These are phyloP conservation scores for Lepiota venenata DNA, from an alignment of 768 basidiomycete genomes.

Conservation along the genomic window DNA sequence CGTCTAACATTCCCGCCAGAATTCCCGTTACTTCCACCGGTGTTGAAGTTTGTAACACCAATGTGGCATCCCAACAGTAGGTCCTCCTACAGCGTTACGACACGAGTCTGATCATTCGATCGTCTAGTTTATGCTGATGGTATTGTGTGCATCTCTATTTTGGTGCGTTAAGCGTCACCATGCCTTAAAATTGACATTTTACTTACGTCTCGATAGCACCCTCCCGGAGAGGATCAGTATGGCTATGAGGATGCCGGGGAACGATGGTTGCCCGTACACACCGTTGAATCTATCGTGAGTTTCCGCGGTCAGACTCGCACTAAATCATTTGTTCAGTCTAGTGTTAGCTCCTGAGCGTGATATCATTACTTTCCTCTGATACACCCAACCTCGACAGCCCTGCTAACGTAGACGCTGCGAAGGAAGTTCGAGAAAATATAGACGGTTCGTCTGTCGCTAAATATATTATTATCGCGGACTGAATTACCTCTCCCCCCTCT, in stretches of 20 bases:
- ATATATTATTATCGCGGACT: constrained; percentile 2
- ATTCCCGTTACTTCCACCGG: constrained; percentile 88
- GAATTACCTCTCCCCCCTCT: constrained; percentile 16
- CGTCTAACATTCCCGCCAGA: constrained; percentile 86
- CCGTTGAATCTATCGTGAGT: constrained; percentile 91
- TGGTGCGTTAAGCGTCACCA: constrained; percentile 47
- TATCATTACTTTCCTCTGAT: constrained; percentile 92
- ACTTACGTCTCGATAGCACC: constrained; percentile 53
- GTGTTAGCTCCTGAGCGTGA: constrained; percentile 87
- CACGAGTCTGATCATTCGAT: constrained; percentile 9
- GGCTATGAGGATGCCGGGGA: constrained; percentile 97
- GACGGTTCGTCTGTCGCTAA: constrained; percentile 38
- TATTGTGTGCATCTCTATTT: constrained; percentile 92
- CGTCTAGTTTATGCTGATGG: constrained; percentile 86
- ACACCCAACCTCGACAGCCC: constrained; percentile 90
- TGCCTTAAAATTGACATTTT: constrained; percentile 8
- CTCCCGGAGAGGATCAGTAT: constrained; percentile 94
- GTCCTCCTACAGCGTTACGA: constrained; percentile 21
- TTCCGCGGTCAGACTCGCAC: constrained; percentile 16
- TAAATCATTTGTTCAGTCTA: constrained; percentile 5
- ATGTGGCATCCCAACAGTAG: constrained; percentile 99
- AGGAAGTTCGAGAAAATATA: constrained; percentile 69
- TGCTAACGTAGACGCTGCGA: constrained; percentile 95
- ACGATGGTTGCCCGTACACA: constrained; percentile 97
- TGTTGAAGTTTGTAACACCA: constrained; percentile 92